Base-by-base conservation (phyloP, 2,329 filamentous ascomycete genomes). In the Aspergillus quadricinctus region DNA sequence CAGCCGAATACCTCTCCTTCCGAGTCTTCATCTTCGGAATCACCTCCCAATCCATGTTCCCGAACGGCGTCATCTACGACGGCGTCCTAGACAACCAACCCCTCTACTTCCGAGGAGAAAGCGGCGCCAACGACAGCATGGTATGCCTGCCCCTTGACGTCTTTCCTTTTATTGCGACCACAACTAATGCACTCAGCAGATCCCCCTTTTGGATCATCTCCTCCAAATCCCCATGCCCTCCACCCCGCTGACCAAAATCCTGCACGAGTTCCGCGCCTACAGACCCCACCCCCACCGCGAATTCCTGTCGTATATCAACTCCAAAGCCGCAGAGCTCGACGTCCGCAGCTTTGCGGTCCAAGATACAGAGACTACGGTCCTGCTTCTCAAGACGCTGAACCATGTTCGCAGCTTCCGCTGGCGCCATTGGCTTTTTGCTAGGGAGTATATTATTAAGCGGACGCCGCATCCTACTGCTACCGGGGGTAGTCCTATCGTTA, bases 1-100 rank as follows among this genome's bases (percentile, higher is more conserved):
- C 92, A 2, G 81, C 83, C 19, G 85, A 91, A 63, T 97, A 97
- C 77, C 90, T 89, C 57, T 88, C 84, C 64, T 97, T 96, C 83
- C 88, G 92, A 43, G 96, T 93, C 10, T 97, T 97, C 79, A 97
- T 97, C 77, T 96, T 96, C 69, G 93, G 93, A 65, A 96, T 97
- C 75, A 95, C 91, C 1, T 88, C 85, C 49, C 92, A 97, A 75
- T 88, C 86, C 67, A 96, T 97, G 92, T 97, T 97, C 75, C 92
- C 92, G 8, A 80, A 92, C 61, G 93, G 93, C 8, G 93, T 97
- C 7, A 76, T 96, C 49, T 97, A 97, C 72, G 88, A 95, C 71
- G 92, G 91, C 8, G 83, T 93, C 58, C 87, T 87, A 62, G 85
- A 88, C 57, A 71, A 75, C 62, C 79, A 89, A 69, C 88, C 89